These are phyloP conservation scores for Leishmania martiniquensis DNA, from an alignment of 208 protist species.

Conservation along the genomic window DNA sequence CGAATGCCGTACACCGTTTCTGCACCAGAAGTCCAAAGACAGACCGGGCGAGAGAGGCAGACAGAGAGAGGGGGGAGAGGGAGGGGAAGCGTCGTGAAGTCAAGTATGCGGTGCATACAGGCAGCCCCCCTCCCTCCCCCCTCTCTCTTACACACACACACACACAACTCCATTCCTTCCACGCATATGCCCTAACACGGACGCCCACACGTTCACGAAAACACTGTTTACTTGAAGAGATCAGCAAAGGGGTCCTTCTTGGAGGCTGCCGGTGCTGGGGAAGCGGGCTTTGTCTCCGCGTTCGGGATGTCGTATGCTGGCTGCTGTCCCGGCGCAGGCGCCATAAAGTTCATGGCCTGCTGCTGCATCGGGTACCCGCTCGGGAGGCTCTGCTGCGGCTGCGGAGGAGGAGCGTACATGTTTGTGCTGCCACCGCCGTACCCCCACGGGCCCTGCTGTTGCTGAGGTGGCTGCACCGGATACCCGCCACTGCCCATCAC, in stretches of 20 bases:
- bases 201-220: not conserved
- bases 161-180: not conserved
- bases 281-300: constrained; percentile 8
- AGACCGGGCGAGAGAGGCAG: too few species aligned
- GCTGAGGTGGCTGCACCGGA: constrained; percentile 27
- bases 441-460: constrained; percentile 6
- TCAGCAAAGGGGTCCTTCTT: constrained; percentile 77
- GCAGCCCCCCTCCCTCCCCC: not conserved
- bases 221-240: constrained; percentile 50
- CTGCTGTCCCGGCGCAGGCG: constrained; percentile 46
- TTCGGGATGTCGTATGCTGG: not conserved
- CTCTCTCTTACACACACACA: not conserved
- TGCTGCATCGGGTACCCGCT: constrained; percentile 9
- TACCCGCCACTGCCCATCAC: constrained; percentile 23
- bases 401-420: not conserved
- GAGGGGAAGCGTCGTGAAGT: not conserved
- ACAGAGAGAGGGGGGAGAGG: not conserved
- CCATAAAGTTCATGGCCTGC: constrained; percentile 58
- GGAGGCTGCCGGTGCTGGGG: not conserved
- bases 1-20: too few species aligned
- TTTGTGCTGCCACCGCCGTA: constrained; percentile 3
- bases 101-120: not conserved
- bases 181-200: not conserved
- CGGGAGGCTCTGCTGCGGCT: not conserved
- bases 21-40: too few species aligned